Evolutionary conservation across 805 yeast species (phyloP), one percentile per base, ranked within the genome.

Genomic region (Hanseniaspora valbyensis): DNA sequence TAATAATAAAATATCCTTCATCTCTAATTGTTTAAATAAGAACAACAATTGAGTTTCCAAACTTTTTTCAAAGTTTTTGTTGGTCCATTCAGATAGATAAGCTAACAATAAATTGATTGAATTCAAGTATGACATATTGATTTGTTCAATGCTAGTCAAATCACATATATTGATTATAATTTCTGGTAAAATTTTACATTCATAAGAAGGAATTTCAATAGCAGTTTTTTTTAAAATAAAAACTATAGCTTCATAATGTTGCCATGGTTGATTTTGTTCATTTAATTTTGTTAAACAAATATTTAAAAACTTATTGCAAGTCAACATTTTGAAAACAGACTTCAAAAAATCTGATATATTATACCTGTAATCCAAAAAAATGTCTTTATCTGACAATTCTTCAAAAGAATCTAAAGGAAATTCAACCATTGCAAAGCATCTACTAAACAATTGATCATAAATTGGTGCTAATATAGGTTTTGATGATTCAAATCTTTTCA

Each of bases 311-410:
- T 34, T 22, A 24, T 22, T 32, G 12, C 68, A 59, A 7, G 56
- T 46, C 56, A 76, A 76, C 44, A 88, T 75, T 58, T 73, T 75
- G 32, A 18, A 85, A 69, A 97, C 88, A 62, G 88, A 95, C 61
- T 94, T 94, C 54, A 92, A 69, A n/a, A 90, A 95, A 63, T 92
- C 97, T 34, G 97, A 97, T 84, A 92, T 85, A 52, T 87, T 95
- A 66, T 92, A 92, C 60, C 99, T 75, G 66, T 90, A 92, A 53
- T 87, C 94, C 59, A 85, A 80, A 64, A 92, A 92, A 64, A 87
- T 85, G 61, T 94, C 98, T 61, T 88, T 95, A 50, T 77, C 83
- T 61, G 87, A 96, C 56, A 84, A 87, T 40, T 74, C 73, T 24
- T 73, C 72, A 58, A 90, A 90, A 18, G 63, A 64, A 13, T 69